These are phyloP conservation scores for Apiotrichum brassicae DNA, from an alignment of 1,284 basidiomycete genomes.

Conservation along the genomic window DNA sequence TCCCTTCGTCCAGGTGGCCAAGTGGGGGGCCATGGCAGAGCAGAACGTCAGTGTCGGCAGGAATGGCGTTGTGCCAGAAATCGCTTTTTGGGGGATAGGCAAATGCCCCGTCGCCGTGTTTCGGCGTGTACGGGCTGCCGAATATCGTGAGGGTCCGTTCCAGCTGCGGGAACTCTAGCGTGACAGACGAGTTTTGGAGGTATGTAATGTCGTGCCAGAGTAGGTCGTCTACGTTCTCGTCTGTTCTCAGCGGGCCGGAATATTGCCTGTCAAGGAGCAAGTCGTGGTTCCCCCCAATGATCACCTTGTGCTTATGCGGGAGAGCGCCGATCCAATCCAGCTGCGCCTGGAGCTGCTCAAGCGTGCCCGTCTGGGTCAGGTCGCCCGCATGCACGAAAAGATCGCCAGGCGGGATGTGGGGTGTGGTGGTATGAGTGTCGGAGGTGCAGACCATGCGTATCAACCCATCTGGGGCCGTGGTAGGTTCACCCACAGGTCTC, in stretches of 20 bases:
- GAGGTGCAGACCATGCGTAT: slow-evolving; percentile 3
- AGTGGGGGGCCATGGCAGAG: not conserved
- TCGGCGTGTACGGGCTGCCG: not conserved
- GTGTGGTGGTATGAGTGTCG: not conserved
- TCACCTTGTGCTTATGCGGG: slow-evolving; percentile 5
- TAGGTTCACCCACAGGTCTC: no score
- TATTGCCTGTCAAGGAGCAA: not conserved
- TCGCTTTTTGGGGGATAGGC: not conserved
- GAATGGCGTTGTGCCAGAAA: not conserved
- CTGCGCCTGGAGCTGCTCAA: not conserved
- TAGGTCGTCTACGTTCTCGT: slow-evolving; percentile 1
- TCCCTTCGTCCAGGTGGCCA: not conserved
- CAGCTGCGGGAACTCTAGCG: not conserved
- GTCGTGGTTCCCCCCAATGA: slow-evolving; percentile 8
- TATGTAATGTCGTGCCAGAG: slow-evolving; percentile 4
- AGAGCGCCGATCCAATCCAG: slow-evolving; percentile 1
- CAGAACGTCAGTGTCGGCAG: not conserved
- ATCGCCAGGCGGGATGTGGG: not conserved
- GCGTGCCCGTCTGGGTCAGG: not conserved
- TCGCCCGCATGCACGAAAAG: slow-evolving; percentile 2
- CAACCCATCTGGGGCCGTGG: no score
- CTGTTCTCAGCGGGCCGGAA: not conserved
- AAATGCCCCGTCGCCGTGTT: not conserved
- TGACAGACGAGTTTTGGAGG: not conserved
- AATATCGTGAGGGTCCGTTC: not conserved